Base-by-base conservation (phyloP, 257 asterid genomes). In the Salvia rosmarinus region DNA sequence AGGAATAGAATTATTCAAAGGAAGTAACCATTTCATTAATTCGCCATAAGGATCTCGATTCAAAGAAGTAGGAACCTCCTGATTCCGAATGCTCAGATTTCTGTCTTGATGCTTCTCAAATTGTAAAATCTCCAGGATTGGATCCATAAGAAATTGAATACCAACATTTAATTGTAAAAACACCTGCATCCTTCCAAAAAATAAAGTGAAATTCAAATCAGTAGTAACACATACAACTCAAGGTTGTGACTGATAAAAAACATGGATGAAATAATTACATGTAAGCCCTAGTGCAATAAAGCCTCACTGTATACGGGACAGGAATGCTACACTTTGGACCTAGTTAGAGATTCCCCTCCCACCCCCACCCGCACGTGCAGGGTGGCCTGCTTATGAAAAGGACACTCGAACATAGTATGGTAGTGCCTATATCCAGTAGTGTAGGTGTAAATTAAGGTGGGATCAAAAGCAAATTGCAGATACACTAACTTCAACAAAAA, bases 131-230 rank as follows among this genome's bases (percentile, higher is more conserved):
- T 95, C 99, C 74, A 95, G 86, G 77, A 87, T 86, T 64, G 99
- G 99, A 82, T 91, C 89, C 73, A 77, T 85, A 62, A 88, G 81
- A 73, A 83, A 83, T 73, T 87, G 95, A 71, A 83, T 85, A 72
- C 92, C 92, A 75, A 95, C 83, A 83, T 87, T 89, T 78, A 90
- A 84, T 82, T 91, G 98, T 90, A 95, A 92, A 80, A 91, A 96
- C 75, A 95, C 95, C 99, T 95, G 99, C 95, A 90, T 87, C 91
- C 97, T 89, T 92, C 96, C 99, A 82, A 79, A 82, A 84, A 91
- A 82, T 74, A 87, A 84, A 78, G 81, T 76, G 71, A 73, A 81
- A 83, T 73, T 81, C 85, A 89, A 74, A 82, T 87, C 84, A 82
- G 81, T 62, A 72, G 82, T 49, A 66, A 64, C 62, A 59, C 77